Evolutionary conservation across 2,329 filamentous ascomycete species (phyloP), one percentile per base, ranked within the genome.

Genomic region (Ilyonectria destructans): DNA sequence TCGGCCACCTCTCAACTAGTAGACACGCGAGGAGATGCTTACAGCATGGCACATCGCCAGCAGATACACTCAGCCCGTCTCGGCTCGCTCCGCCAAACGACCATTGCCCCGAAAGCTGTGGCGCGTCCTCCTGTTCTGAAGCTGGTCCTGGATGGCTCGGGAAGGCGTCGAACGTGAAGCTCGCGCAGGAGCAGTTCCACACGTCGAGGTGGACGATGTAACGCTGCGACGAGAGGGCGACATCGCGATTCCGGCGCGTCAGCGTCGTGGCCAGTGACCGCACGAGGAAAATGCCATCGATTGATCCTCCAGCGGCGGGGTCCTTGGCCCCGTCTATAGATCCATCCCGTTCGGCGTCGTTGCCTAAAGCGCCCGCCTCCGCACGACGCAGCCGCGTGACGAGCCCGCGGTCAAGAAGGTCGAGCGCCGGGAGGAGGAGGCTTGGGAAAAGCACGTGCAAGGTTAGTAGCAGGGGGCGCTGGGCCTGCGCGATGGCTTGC

Each of bases 131-230:
- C 31, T 63, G 60, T 49, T 54, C 55, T 21, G 45, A n/a, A 17
- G 59, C 10, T 29, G 69, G 17, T 15, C 26, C 69, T 52, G 55
- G 40, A 13, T 68, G 66, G n/a, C 55, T 68, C 23, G 75, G 85
- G 73, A 95, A 95, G 2, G 91, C 88, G 21, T 91, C 85, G 69
- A 97, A 91, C 0, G 92, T 87, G 80, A 98, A 98, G 1, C 90
- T 91, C 4, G 95, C 92, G 83, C 96, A 99, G 1, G 90, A 93
- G 81, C 96, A 99, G 80, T 92, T 95, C 96, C 96, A 98, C 1
- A 92, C 89, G 1, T 80, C 74, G 1, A 95, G 86, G 10, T 91
- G 89, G 17, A 98, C 93, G 74, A 93, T 85, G 81, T 98, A 97
- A 58, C 75, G 70, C 46, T 70, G 73, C 23, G 74, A 65, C 5